Percentiles rank a stretch among this genome's conserved stretches.
Evolutionary conservation across 2,329 filamentous ascomycete genomes (phyloP).

Genomic region (Ceratocystis cubensis): DNA sequence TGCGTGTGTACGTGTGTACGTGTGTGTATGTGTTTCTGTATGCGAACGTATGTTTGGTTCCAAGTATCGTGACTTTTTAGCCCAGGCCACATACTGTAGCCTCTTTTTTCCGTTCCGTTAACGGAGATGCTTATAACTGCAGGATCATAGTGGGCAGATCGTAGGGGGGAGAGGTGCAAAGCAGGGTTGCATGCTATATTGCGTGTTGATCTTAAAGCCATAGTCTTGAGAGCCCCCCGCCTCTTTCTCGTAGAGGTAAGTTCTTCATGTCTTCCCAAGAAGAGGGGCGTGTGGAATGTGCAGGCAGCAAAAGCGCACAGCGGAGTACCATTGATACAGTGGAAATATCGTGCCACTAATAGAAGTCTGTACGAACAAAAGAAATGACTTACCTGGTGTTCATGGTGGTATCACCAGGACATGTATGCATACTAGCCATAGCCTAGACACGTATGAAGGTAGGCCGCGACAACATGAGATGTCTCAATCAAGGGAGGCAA

Average conservation of each 20-base stretch:
- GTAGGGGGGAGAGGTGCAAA: not conserved
- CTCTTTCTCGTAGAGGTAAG: not conserved
- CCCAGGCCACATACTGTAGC: not conserved
- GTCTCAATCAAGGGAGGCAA: not conserved
- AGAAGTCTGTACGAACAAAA: too few species aligned
- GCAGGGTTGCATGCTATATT: not conserved
- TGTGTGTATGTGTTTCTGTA: not conserved
- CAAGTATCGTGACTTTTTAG: not conserved
- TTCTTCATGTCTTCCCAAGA: not conserved
- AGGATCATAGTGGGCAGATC: not conserved
- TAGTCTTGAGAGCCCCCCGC: not conserved
- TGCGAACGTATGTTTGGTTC: not conserved
- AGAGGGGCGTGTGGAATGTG: not conserved
- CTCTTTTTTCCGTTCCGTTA: not conserved
- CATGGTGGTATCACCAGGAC: not conserved
- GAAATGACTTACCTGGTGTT: too few species aligned
- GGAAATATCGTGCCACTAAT: not conserved
- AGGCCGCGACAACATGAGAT: not conserved
- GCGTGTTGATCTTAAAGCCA: not conserved
- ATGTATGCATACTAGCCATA: not conserved
- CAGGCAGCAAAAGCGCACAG: not conserved
- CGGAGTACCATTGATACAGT: not conserved
- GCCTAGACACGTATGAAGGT: not conserved
- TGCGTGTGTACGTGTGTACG: not conserved
- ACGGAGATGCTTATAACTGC: not conserved